These are phyloP conservation scores for Acorus gramineus DNA, from an alignment of 106 monocot genomes.

Conservation along the genomic window DNA sequence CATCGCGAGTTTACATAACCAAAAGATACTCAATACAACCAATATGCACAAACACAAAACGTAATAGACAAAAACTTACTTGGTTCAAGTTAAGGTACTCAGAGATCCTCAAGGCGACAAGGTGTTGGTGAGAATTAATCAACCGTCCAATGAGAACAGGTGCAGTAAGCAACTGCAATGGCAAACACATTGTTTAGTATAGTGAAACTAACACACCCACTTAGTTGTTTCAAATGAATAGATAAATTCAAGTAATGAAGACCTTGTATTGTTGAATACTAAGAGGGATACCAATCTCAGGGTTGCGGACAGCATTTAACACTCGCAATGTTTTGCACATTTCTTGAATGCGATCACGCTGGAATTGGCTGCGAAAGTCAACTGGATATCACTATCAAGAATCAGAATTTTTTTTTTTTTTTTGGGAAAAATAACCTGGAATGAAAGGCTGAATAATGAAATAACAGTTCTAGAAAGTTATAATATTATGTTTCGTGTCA, in stretches of 20 bases:
- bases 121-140: conserved; percentile 74
- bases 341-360: conserved; percentile 85
- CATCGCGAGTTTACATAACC: no score
- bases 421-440: no score
- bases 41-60: background rate
- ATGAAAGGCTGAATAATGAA: no score
- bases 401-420: background rate
- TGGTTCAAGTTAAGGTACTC: conserved; percentile 79
- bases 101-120: conserved; percentile 75
- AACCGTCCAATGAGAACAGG: conserved; percentile 85
- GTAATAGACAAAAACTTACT: conserved; percentile 25
- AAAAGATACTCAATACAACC: background rate
- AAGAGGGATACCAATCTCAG: conserved; percentile 85
- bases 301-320: conserved; percentile 83
- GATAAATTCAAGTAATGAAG: background rate
- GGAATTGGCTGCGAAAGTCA: conserved; percentile 86
- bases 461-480: no score
- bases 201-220: no score
- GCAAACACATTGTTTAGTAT: conserved; percentile 2
- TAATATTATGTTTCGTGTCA: no score
- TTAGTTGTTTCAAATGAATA: no score
- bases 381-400: conserved; percentile 46
- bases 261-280: conserved; percentile 98
- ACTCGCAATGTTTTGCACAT: conserved; percentile 90
- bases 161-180: conserved; percentile 74